A percentile compares a stretch with the other conserved stretches of the same genome.
phyloP scores from a whole-genome alignment of 805 yeast species.

The Cyberlindnera misumaiensis region DNA sequence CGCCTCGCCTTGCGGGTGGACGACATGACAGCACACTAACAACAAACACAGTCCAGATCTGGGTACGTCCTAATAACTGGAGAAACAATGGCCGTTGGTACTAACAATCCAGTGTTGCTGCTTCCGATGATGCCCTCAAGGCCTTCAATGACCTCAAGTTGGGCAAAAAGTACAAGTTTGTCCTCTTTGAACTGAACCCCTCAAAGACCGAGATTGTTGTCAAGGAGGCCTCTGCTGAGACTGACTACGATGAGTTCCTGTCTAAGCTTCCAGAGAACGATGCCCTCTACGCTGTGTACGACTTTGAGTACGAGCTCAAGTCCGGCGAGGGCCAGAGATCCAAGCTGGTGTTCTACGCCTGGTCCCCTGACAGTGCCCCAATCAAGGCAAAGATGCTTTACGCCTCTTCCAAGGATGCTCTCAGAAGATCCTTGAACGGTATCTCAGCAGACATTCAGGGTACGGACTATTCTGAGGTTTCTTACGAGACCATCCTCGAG shows the following conservation, averaged over 20 bases:
- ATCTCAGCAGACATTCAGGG: conserved; percentile 94
- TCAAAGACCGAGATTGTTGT: conserved; percentile 88
- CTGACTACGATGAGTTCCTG: conserved; percentile 78
- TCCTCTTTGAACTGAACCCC: conserved; percentile 76
- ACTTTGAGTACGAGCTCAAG: conserved; percentile 88
- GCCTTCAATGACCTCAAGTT: conserved; percentile 96
- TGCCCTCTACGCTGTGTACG: conserved; percentile 94
- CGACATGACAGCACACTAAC: conserved; percentile 1
- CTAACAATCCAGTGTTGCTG: conserved; percentile 52
- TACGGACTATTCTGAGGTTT: conserved; percentile 95
- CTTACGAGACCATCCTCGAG: conserved; percentile 88
- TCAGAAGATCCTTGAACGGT: conserved; percentile 96
- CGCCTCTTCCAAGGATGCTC: conserved; percentile 96
- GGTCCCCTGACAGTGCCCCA: conserved; percentile 98
- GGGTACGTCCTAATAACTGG: conserved; percentile 2
- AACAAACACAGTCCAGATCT: conserved; percentile 12
- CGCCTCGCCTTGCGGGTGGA: not conserved
- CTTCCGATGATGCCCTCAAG: conserved; percentile 82
- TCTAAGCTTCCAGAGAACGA: conserved; percentile 91
- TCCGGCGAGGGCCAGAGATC: conserved; percentile 93
- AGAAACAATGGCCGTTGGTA: not conserved
- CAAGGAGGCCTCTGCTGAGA: conserved; percentile 69
- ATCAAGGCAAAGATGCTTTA: conserved; percentile 95
- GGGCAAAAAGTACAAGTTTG: conserved; percentile 82
- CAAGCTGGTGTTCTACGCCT: conserved; percentile 64